Percentiles rank a stretch among this genome's conserved stretches.
These are phyloP conservation scores for Neurospora crassa DNA, from an alignment of 2,329 filamentous ascomycete species.

Conservation along the genomic window DNA sequence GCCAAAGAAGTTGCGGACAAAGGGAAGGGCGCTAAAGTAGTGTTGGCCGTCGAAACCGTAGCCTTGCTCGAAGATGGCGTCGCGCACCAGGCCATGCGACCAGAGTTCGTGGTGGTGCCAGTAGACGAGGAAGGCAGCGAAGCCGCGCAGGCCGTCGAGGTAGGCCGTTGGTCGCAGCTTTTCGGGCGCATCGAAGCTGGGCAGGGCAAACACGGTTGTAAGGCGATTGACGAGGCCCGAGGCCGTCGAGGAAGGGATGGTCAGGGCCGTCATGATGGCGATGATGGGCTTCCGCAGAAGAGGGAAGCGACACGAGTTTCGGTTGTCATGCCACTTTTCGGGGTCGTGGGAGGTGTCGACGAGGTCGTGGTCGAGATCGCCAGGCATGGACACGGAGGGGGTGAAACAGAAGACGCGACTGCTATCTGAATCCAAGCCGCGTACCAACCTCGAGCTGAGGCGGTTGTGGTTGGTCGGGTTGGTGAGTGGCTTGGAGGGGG, in stretches of 20 bases:
- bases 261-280: neutral
- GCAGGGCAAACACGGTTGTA: conserved; percentile 6
- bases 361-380: neutral
- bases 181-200: conserved; percentile 8
- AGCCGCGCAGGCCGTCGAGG: conserved; percentile 56
- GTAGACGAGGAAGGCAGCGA: conserved; percentile 58
- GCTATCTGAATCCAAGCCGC: neutral
- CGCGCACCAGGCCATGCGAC: conserved; percentile 35
- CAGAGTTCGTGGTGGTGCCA: conserved; percentile 51
- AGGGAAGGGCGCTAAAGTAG: conserved; percentile 43
- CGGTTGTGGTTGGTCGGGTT: neutral
- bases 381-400: neutral
- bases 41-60: conserved; percentile 41
- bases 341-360: neutral
- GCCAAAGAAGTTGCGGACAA: conserved; percentile 48
- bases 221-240: neutral
- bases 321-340: neutral
- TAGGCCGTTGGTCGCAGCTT: conserved; percentile 44
- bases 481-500: neutral
- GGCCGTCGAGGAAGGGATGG: neutral
- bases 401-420: neutral
- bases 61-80: conserved; percentile 38
- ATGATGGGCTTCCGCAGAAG: neutral
- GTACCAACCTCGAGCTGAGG: neutral
- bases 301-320: neutral